These are phyloP conservation scores for Orbilia brochopaga DNA, from an alignment of 2,329 filamentous ascomycete genomes.

Conservation along the genomic window DNA sequence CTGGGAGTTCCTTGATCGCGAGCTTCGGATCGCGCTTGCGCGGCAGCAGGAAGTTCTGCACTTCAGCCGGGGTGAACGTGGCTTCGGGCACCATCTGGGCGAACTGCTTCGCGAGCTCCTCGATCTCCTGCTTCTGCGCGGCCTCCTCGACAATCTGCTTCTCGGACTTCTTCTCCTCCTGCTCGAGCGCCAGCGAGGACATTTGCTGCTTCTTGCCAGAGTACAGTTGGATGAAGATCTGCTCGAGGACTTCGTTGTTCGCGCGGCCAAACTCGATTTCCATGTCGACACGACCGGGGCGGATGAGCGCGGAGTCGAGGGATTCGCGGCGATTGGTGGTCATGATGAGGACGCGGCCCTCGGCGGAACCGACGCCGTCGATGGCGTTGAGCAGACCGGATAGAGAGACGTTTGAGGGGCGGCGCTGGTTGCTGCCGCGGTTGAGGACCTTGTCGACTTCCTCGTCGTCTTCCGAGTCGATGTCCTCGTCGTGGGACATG, in stretches of 20 bases:
- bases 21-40: constrained; percentile 59
- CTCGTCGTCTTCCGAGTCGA: constrained; percentile 55
- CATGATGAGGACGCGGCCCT: constrained; percentile 76
- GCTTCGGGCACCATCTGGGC: constrained; percentile 62
- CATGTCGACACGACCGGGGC: constrained; percentile 72
- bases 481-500: constrained; percentile 47
- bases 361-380: constrained; percentile 72
- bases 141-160: constrained; percentile 44
- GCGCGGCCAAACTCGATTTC: constrained; percentile 66
- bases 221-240: constrained; percentile 58
- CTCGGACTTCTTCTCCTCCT: constrained; percentile 49
- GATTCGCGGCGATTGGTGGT: constrained; percentile 72
- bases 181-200: constrained; percentile 35
- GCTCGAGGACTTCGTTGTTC: constrained; percentile 56
- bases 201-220: constrained; percentile 51
- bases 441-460: constrained; percentile 57
- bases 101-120: constrained; percentile 65
- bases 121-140: constrained; percentile 53
- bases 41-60: constrained; percentile 63
- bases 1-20: constrained; percentile 57
- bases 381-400: constrained; percentile 73
- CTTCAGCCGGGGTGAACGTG: constrained; percentile 62
- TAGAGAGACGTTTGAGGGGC: constrained; percentile 64
- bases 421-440: constrained; percentile 55
- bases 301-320: constrained; percentile 69